These are phyloP conservation scores for Mortierella sp. DNA, from an alignment of 371 early-diverging fungal genomes.

Conservation along the genomic window DNA sequence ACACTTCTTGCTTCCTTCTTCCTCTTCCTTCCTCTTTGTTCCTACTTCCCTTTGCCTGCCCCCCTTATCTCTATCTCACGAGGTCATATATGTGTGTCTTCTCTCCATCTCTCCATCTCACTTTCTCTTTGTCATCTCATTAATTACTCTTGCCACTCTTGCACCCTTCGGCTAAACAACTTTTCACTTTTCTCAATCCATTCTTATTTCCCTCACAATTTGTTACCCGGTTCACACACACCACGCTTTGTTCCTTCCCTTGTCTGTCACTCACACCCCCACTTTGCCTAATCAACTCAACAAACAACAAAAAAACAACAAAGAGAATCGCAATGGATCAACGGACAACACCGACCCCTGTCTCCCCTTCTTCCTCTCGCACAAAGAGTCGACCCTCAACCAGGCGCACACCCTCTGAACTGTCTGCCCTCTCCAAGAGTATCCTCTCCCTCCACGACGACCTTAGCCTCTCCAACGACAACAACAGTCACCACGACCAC, in stretches of 20 bases:
- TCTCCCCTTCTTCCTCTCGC: conserved; percentile 1
- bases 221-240: background rate
- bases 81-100: background rate
- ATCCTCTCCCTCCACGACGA: conserved; percentile 46
- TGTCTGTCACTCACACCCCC: background rate
- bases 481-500: background rate
- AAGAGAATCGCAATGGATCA: conserved; percentile 14
- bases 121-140: background rate
- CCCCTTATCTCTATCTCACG: background rate
- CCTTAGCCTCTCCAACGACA: conserved; percentile 19
- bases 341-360: conserved; percentile 7
- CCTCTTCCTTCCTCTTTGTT: background rate
- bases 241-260: background rate
- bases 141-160: background rate
- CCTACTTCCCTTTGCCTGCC: background rate
- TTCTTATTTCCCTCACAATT: background rate
- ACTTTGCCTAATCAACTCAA: background rate
- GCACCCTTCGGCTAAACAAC: background rate
- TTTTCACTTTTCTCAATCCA: background rate
- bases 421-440: conserved; percentile 38
- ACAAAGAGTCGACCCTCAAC: conserved; percentile 13
- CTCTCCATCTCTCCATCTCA: too few relatives aligned
- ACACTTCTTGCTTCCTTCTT: background rate
- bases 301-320: background rate
- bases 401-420: conserved; percentile 29